These are phyloP conservation scores for Boletus patriciae DNA, from an alignment of 768 basidiomycete species.

Conservation along the genomic window DNA sequence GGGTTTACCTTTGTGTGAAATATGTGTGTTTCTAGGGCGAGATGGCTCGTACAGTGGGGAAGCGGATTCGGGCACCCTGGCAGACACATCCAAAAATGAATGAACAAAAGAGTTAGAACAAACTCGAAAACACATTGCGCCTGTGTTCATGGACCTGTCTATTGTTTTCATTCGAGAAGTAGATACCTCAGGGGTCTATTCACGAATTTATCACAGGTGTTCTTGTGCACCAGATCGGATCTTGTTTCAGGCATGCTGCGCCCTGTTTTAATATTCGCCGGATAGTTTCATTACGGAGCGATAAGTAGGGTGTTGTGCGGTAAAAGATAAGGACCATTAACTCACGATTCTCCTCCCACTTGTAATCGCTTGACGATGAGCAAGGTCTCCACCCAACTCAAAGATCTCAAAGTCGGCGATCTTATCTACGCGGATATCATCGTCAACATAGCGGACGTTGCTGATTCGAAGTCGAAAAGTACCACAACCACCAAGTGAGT, in stretches of 20 bases:
- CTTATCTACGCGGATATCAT: background rate
- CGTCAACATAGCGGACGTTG: background rate
- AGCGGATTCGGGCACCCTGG: too few species aligned
- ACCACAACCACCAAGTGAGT: background rate
- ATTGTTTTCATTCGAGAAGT: too few species aligned
- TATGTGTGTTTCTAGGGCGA: too few species aligned
- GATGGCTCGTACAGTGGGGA: too few species aligned
- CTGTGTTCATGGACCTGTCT: too few species aligned
- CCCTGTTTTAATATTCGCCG: background rate
- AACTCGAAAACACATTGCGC: too few species aligned
- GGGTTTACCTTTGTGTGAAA: too few species aligned
- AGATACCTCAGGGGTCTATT: too few species aligned
- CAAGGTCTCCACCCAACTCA: background rate
- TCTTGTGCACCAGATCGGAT: too few species aligned
- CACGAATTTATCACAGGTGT: too few species aligned
- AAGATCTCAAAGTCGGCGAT: background rate
- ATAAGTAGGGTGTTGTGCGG: background rate
- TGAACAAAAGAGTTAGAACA: too few species aligned
- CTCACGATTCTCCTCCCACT: background rate
- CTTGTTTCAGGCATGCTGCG: background rate
- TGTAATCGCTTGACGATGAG: background rate
- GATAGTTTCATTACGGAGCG: background rate
- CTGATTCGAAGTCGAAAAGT: background rate
- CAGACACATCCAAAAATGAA: too few species aligned
- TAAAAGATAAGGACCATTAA: background rate